Percentiles rank a stretch among this genome's conserved stretches.
These are phyloP conservation scores for Thermomyces lanuginosus DNA, from an alignment of 2,329 filamentous ascomycete species.

Conservation along the genomic window DNA sequence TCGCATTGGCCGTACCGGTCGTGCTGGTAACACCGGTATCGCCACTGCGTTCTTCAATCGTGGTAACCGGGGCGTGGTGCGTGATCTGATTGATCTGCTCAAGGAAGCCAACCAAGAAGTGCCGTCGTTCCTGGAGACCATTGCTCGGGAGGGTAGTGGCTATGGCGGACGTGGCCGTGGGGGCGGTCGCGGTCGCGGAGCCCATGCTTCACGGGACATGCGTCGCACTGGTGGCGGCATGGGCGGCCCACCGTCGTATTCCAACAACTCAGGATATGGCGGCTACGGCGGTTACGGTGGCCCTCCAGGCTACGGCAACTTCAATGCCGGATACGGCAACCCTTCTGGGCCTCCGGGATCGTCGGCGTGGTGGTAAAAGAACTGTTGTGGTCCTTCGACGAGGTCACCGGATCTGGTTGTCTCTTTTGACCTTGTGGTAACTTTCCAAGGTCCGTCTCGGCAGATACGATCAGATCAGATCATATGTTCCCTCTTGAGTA, in stretches of 20 bases:
- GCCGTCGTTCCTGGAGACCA: constrained; percentile 85
- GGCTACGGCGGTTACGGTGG: constrained; percentile 10
- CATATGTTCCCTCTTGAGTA: constrained; percentile 16
- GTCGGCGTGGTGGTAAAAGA: constrained; percentile 39
- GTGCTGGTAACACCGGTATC: constrained; percentile 97
- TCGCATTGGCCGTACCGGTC: constrained; percentile 97
- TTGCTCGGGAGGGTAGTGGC: constrained; percentile 78
- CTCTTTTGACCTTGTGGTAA: constrained; percentile 15
- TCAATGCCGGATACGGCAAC: constrained; percentile 31
- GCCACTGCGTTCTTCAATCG: constrained; percentile 99
- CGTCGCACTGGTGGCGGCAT: constrained; percentile 48
- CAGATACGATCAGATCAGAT: constrained; percentile 27
- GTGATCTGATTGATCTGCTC: constrained; percentile 88
- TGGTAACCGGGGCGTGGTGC: constrained; percentile 93
- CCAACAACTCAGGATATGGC: constrained; percentile 14
- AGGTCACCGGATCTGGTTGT: constrained; percentile 25
- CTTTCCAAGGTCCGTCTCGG: constrained; percentile 19
- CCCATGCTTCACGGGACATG: constrained; percentile 65
- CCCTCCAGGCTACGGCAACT: constrained; percentile 12
- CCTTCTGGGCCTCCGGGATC: constrained; percentile 34
- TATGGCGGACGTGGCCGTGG: constrained; percentile 62
- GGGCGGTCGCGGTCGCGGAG: constrained; percentile 51
- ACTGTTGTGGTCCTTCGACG: constrained; percentile 23
- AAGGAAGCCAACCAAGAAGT: constrained; percentile 99
- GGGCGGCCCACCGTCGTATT: constrained; percentile 22